Evolutionary conservation across 1,139 yeast species (phyloP).

Genomic region (Candida tropicalis): DNA sequence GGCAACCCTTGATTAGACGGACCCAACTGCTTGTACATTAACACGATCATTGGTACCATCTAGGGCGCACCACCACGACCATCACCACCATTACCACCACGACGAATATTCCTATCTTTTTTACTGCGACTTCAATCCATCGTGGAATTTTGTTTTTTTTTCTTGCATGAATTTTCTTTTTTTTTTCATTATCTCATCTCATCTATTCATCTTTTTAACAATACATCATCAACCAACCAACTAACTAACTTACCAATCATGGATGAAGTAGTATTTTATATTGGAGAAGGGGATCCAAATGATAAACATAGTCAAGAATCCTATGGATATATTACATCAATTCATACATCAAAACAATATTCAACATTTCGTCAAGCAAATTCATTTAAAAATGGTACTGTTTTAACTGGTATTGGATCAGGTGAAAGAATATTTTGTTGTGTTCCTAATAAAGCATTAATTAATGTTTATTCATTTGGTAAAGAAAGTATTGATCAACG

Average conservation of each 20-base stretch:
- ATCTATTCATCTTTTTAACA: too few relatives aligned
- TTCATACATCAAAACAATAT: conserved; percentile 53
- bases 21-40: too few relatives aligned
- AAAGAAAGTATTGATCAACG: conserved; percentile 84
- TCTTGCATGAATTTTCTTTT: conserved; percentile 4
- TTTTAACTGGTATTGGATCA: conserved; percentile 42
- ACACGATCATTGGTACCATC: too few relatives aligned
- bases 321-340: conserved; percentile 50
- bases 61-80: too few relatives aligned
- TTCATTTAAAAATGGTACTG: conserved; percentile 49
- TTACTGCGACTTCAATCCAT: too few relatives aligned
- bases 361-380: conserved; percentile 60
- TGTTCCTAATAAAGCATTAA: conserved; percentile 67
- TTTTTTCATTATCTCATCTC: neutral
- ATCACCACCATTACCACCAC: too few relatives aligned
- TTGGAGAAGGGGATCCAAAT: conserved; percentile 50
- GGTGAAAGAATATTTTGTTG: conserved; percentile 61
- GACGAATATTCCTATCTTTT: too few relatives aligned
- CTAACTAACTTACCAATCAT: conserved; percentile 26
- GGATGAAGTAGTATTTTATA: conserved; percentile 65
- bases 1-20: too few relatives aligned
- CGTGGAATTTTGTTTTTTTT: neutral
- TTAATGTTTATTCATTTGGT: conserved; percentile 73
- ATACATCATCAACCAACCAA: neutral
- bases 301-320: conserved; percentile 53